phyloP scores from a whole-genome alignment of 345 rosid species.

The Pugionium dolabratum region DNA sequence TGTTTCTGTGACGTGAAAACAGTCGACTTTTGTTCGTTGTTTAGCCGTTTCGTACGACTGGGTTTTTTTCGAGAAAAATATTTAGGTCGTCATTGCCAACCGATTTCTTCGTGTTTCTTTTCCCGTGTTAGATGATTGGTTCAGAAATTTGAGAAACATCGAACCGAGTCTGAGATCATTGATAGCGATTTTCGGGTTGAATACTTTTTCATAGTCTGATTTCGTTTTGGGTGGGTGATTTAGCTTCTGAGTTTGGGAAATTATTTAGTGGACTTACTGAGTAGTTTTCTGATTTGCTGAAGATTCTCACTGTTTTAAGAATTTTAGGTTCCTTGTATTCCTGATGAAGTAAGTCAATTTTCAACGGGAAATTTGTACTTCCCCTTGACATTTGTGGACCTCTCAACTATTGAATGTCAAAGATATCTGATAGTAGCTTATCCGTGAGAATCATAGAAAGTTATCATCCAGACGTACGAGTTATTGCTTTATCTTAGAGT shows the following conservation, averaged over 20 bases:
- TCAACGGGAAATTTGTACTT: constrained; percentile 37
- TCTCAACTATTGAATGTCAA: constrained; percentile 32
- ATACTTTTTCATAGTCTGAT: neutral
- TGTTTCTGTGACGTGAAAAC: neutral
- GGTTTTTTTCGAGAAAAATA: neutral
- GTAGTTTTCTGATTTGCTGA: constrained; percentile 17
- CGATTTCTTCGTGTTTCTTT: neutral
- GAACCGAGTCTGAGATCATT: constrained; percentile 17
- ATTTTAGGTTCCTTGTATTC: neutral
- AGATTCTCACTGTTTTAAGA: neutral
- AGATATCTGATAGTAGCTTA: constrained; percentile 7
- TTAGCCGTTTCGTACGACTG: neutral
- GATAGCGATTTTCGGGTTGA: neutral
- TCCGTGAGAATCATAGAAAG: neutral
- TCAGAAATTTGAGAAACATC: neutral
- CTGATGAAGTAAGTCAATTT: constrained; percentile 20
- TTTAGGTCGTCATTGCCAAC: neutral
- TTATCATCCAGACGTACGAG: neutral
- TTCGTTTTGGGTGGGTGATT: constrained; percentile 22
- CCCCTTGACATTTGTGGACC: constrained; percentile 9
- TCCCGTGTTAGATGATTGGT: neutral
- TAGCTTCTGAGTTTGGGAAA: constrained; percentile 4
- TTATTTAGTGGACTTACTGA: neutral
- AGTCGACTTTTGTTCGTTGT: constrained; percentile 7
- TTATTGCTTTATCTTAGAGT: constrained; percentile 5